A percentile compares a stretch with the other conserved stretches of the same genome.
Evolutionary conservation across 140 eudicot species (phyloP).

Genomic region (Anethum foeniculum): DNA sequence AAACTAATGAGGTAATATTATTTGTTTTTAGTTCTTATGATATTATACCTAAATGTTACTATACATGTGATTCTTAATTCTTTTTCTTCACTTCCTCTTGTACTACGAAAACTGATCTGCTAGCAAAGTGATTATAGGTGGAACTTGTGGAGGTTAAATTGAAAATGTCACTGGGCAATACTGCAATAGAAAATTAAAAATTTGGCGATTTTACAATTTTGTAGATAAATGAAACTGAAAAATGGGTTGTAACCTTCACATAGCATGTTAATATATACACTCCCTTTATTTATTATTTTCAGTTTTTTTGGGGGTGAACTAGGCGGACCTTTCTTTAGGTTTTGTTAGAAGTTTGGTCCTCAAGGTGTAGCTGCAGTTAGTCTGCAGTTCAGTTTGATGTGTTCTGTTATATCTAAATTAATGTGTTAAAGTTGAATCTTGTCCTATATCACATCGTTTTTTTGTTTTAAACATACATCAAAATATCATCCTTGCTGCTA

Average conservation of each 20-base stretch:
- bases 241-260: neutral
- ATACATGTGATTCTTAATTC: no score
- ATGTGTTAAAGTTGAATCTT: neutral
- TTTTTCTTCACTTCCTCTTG: neutral
- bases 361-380: neutral
- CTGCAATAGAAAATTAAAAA: neutral
- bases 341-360: neutral
- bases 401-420: neutral
- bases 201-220: neutral
- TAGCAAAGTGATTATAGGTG: neutral
- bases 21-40: neutral
- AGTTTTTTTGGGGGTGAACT: neutral
- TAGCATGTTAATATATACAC: neutral
- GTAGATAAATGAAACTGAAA: neutral
- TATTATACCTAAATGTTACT: neutral
- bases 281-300: no score
- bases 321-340: neutral
- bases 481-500: neutral
- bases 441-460: neutral
- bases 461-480: neutral
- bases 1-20: constrained; percentile 38
- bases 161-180: neutral
- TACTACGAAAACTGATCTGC: neutral
- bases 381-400: neutral
- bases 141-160: constrained; percentile 1